Conservation (phyloP, 768 basidiomycete species). For the Serendipita sp. region DNA sequence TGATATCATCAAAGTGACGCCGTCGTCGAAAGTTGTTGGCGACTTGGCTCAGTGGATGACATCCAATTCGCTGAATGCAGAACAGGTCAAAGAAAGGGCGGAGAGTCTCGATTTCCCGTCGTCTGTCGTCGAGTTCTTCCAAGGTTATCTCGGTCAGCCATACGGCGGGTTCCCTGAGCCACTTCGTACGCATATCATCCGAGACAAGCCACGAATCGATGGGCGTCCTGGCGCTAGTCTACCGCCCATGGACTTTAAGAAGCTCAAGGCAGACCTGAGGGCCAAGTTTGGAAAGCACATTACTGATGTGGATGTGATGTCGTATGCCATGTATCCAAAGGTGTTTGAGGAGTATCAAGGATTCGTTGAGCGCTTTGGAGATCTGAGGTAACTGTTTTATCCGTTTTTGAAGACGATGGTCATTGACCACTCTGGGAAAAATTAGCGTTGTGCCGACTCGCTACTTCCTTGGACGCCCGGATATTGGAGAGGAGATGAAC, state of each 20-base stretch:
- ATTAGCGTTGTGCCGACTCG: conserved; percentile 87
- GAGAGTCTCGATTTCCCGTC: conserved; percentile 94
- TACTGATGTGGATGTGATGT: conserved; percentile 81
- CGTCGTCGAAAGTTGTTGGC: conserved; percentile 96
- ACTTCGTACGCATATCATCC: conserved; percentile 76
- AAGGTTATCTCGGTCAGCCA: conserved; percentile 95
- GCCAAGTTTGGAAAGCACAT: conserved; percentile 94
- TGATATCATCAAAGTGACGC: conserved; percentile 96
- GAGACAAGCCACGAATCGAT: conserved; percentile 87
- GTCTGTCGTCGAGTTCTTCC: conserved; percentile 96
- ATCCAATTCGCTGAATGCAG: conserved; percentile 75
- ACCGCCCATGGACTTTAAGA: conserved; percentile 84
- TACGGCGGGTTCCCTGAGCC: conserved; percentile 99
- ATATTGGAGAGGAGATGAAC: conserved; percentile 89
- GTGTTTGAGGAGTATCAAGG: conserved; percentile 94
- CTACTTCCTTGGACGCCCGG: conserved; percentile 89
- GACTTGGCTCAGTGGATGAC: conserved; percentile 99
- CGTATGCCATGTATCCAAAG: conserved; percentile 98
- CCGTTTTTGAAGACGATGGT: conserved; percentile 9
- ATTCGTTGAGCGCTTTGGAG: conserved; percentile 91
- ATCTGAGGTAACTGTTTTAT: conserved; percentile 54
- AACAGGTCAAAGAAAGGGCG: conserved; percentile 74
- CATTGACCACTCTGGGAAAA: conserved; percentile 11
- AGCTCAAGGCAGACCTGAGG: conserved; percentile 82
- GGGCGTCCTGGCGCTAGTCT: conserved; percentile 82